Base-by-base conservation (phyloP, 225 moss, liverwort and hornwort genomes). In the Pseudoscleropodium purum region DNA sequence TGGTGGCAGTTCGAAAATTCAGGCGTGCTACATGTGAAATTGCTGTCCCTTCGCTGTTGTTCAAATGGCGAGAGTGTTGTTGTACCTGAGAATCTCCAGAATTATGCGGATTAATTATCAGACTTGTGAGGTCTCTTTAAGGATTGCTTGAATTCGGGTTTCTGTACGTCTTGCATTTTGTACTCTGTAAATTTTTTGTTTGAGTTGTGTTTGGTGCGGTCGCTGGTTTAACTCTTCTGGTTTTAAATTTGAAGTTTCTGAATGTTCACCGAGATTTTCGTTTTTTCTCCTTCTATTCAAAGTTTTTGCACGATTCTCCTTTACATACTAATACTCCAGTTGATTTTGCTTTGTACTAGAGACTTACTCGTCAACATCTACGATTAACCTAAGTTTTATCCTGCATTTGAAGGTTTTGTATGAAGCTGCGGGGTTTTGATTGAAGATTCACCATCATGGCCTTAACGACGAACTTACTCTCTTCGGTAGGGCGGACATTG, bases 391-490 rank as follows among this genome's bases (percentile, higher is more conserved):
- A 83, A 86, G 84, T 91, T 27, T 36, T 84, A 6, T 82, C 26
- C 37, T 52, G 41, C 43, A 54, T 49, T 57, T 89, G 85, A 69
- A 86, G 89, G 77, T 83, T 86, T 82, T 86, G 74, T 27, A 91
- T 82, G 52, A 88, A 92, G 88, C 82, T 87, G 88, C 74, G 54
- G 85, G 59, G 16, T 81, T 83, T 56, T 84, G 76, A 82, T 82
- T 67, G 84, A 84, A 85, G 57, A 61, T 87, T 70, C 47, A 39
- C 52, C 87, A 82, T 75, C 83, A 91, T 91, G 92, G 91, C 91
- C 79, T 81, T 89, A 47, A 73, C 89, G 17, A 85, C 84, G 81
- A 89, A 74, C 77, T 92, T 81, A 27, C 75, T 36, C 67, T 89
- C 91, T 57, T 89, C 89, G n/a, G 18, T 30, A 15, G 52, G 78